Base-by-base conservation (phyloP, 164 flowering plant genomes). In the Piper betle region DNA sequence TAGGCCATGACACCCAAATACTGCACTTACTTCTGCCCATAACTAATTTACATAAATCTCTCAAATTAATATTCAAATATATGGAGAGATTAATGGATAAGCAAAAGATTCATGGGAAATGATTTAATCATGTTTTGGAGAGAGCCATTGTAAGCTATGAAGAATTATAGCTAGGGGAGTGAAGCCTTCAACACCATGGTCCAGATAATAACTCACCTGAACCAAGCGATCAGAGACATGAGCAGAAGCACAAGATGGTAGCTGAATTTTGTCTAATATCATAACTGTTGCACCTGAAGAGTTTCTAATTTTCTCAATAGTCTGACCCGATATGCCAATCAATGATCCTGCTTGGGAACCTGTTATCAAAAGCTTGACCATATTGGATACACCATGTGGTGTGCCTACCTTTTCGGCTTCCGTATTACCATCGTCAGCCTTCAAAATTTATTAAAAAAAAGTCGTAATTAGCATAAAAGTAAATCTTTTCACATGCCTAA, bases 261-360 rank as follows among this genome's bases (percentile, higher is more conserved):
- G 70, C 74, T 86, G 96, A 68, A 77, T 85, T 67, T 80, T 86
- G 56, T 85, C 81, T 59, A 86, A 78, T 68, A 91, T 70, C 57
- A 78, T 66, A 37, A 91, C 80, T 46, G 78, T 64, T 59, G 94
- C 94, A 68, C 94, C 92, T 17, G 94, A 86, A 0, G 83, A 75
- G 60, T 69, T 80, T 77, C 97, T 80, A 63, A 91, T 60, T 53
- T 81, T 84, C 68, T 73, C 96, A 68, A 91, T 91, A 66, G 80
- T 88, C 66, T 86, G 88, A 64, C 97, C 96, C 55, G 93, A 86
- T 53, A 78, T 68, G 55, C 97, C 97, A 78, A 88, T 85, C 69
- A 91, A 72, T 61, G 79, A 70, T 65, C 97, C 97, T 33, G 96
- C 97, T 79, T 91, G 97, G n/a, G 90, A 81, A 52, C 96, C 97